A percentile compares a stretch with the other conserved stretches of the same genome.
phyloP scores from a whole-genome alignment of 2,329 filamentous ascomycete species.

The Cercospora beticola region DNA sequence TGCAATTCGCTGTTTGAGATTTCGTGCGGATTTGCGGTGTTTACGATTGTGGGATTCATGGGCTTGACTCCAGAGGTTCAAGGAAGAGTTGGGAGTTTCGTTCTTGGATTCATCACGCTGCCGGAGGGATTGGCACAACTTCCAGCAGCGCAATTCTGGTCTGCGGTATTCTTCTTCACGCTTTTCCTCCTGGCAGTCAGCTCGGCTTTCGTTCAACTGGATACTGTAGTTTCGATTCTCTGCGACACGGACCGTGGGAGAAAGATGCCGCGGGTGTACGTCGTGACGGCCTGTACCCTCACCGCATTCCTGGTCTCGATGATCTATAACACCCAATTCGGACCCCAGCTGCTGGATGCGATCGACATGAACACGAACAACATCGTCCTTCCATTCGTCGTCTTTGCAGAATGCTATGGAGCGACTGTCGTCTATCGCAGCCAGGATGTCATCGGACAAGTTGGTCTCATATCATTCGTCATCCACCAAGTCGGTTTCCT shows the following conservation, averaged over 20 bases:
- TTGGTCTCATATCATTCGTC: slow-evolving; percentile 47
- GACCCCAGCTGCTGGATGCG: slow-evolving; percentile 55
- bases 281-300: slow-evolving; percentile 46
- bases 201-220: slow-evolving; percentile 55
- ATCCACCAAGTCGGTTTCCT: slow-evolving; percentile 55
- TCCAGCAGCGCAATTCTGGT: slow-evolving; percentile 60
- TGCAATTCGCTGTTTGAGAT: slow-evolving; percentile 60
- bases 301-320: slow-evolving; percentile 56
- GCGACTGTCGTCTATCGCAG: slow-evolving; percentile 57
- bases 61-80: slow-evolving; percentile 39
- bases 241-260: slow-evolving; percentile 10
- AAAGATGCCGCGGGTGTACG: slow-evolving; percentile 7
- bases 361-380: slow-evolving; percentile 60
- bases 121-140: slow-evolving; percentile 58
- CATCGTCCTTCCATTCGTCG: slow-evolving; percentile 54
- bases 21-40: slow-evolving; percentile 52
- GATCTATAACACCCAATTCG: slow-evolving; percentile 59
- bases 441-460: slow-evolving; percentile 48
- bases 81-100: slow-evolving; percentile 54
- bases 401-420: slow-evolving; percentile 54
- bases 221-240: slow-evolving; percentile 50
- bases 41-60: slow-evolving; percentile 56
- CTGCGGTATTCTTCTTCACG: slow-evolving; percentile 58
- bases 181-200: slow-evolving; percentile 46
- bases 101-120: slow-evolving; percentile 58